Evolutionary conservation across 2,329 filamentous ascomycete genomes (phyloP), one percentile per base, ranked within the genome.

Genomic region (Verticillium nubilum): DNA sequence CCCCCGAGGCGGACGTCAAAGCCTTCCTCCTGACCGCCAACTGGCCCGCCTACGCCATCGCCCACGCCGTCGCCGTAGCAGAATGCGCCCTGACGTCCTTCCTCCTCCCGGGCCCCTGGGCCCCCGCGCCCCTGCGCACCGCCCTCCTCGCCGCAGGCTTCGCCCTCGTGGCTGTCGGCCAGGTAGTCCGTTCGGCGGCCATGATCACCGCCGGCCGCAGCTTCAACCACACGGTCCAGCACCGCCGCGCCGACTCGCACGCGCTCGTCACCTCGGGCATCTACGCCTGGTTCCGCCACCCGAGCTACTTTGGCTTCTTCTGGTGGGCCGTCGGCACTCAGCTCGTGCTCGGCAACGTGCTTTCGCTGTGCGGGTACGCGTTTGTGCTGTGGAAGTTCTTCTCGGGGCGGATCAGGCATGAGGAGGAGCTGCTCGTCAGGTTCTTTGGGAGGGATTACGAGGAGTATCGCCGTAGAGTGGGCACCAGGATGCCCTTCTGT

Each of bases 281-380:
- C 33, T 99, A 98, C 73, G 77, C 78, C 7, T 73, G 83, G 52
- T 77, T 96, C 57, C 80, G 95, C 26, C 95, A 99, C 73, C 95
- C 95, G 13, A 90, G 89, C 61, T 99, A 99, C 75, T 97, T 98
- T 77, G 95, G 94, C 3, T 99, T 97, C 78, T 99, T 97, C 75
- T 98, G 92, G 87, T 99, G 94, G 94, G 92, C 91, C 0, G 70
- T 98, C n/a, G 95, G 95, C 5, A 97, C 93, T 13, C 95, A 99
- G 79, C 70, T 98, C 52, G 86, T 96, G 58, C 80, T 97, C 64
- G 94, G 94, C 19, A 99, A 99, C 74, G 75, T 83, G 9, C 65
- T 96, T 2, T 96, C 92, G 71, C 86, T 96, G 60, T 65, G 87
- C 6, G 89, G 76, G 2, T 98, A 96, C 77, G 75, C 85, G 0